Percentiles rank a stretch among this genome's conserved stretches.
phyloP scores from a whole-genome alignment of 192 early-diverging fungal species.

The Coemansia sp. region DNA sequence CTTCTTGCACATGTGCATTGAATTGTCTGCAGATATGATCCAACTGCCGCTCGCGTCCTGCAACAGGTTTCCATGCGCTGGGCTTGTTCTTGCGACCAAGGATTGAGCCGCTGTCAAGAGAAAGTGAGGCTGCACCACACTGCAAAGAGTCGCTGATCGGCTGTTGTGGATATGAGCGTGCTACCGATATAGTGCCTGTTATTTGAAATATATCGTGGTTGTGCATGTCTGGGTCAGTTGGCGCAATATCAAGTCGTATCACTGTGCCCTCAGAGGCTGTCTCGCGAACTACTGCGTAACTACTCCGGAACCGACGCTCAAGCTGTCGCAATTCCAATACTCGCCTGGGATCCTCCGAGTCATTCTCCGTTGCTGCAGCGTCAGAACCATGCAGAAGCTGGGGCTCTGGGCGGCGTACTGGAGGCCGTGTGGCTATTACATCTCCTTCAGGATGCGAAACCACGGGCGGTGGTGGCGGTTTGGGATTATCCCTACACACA shows the following conservation, averaged over 20 bases:
- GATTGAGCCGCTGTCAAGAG: constrained; percentile 28
- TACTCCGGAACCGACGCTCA: constrained; percentile 47
- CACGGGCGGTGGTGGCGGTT: not conserved
- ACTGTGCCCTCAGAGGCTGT: constrained; percentile 6
- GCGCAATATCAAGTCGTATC: constrained; percentile 27
- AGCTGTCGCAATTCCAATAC: constrained; percentile 41
- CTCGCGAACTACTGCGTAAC: constrained; percentile 21
- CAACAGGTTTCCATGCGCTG: constrained; percentile 30
- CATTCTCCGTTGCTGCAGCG: not conserved
- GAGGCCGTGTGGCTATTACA: constrained; percentile 21
- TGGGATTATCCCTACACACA: not conserved
- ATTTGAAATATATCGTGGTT: constrained; percentile 29
- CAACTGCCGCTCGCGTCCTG: constrained; percentile 16
- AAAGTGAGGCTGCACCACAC: constrained; percentile 13
- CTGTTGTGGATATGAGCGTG: constrained; percentile 17
- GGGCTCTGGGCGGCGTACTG: constrained; percentile 26
- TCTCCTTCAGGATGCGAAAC: constrained; percentile 2
- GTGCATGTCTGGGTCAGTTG: constrained; percentile 43
- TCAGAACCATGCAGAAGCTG: not conserved
- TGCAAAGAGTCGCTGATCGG: constrained; percentile 12
- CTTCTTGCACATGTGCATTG: constrained; percentile 25
- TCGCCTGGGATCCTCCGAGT: constrained; percentile 13
- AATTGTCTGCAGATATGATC: constrained; percentile 27
- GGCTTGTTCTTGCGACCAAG: constrained; percentile 33
- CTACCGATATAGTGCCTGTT: constrained; percentile 17